phyloP scores from a whole-genome alignment of 2,329 filamentous ascomycete genomes.

The Uncinocarpus reesii region DNA sequence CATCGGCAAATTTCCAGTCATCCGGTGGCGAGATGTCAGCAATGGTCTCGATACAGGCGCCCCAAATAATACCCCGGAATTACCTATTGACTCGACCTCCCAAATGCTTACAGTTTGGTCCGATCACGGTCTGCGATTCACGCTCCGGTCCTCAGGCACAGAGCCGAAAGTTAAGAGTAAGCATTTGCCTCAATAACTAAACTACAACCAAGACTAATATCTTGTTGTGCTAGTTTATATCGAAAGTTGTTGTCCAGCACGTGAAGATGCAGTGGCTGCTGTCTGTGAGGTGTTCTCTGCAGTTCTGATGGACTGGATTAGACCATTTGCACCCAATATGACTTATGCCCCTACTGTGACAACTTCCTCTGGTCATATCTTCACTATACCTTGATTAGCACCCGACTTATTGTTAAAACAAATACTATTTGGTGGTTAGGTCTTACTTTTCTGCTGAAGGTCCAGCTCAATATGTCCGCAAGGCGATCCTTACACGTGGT shows the following conservation, averaged over 20 bases:
- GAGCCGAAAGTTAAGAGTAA: conserved; percentile 56
- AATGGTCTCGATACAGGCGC: conserved; percentile 50
- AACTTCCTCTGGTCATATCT: conserved; percentile 32
- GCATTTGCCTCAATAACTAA: conserved; percentile 16
- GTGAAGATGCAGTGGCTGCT: conserved; percentile 27
- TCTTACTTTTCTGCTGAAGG: too few relatives aligned
- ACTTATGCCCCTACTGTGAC: conserved; percentile 27
- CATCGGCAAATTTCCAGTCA: conserved; percentile 44
- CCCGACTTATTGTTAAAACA: not conserved
- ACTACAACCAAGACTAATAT: not conserved
- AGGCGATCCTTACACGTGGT: too few relatives aligned
- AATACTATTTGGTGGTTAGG: not conserved
- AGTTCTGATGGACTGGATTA: conserved; percentile 32
- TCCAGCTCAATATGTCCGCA: too few relatives aligned
- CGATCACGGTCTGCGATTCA: conserved; percentile 46
- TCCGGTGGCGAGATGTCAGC: conserved; percentile 53
- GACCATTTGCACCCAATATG: conserved; percentile 31
- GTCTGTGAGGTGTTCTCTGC: conserved; percentile 31
- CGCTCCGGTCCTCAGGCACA: conserved; percentile 51
- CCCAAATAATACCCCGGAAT: conserved; percentile 41
- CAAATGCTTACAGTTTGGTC: conserved; percentile 57
- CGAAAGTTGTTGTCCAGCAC: conserved; percentile 32
- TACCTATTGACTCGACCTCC: conserved; percentile 47
- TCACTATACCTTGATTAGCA: conserved; percentile 15
- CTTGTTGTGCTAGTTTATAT: conserved; percentile 30